Evolutionary conservation across 345 rosid genomes (phyloP), one percentile per base, ranked within the genome.

Genomic region (Gossypium raimondii): DNA sequence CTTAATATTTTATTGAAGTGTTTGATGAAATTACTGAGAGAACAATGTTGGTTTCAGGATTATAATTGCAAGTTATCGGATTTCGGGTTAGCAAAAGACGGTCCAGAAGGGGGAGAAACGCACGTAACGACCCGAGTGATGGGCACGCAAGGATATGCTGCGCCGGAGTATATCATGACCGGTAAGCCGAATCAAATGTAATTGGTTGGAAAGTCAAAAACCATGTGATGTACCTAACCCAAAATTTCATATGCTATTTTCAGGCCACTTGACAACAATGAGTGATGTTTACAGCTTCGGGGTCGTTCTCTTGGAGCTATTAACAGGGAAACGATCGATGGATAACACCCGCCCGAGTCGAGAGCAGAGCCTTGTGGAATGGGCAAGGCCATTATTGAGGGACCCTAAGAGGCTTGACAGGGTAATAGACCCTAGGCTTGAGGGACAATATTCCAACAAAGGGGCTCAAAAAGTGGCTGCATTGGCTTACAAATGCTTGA

Each of bases 231-330:
- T 11, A 24, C 41, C 29, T 41, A 41, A 72, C 51, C 50, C 68
- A 44, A 34, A n/a, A 10, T 13, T 27, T 18, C 52, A 47, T 72
- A 22, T 65, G 52, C 22, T 17, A 82, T 74, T 78, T 79, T 62
- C 87, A 92, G 97, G 97, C 77, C 98, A 90, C 76, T 78, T 92
- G 70, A 90, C 97, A 27, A 88, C 81, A 9, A 86, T 79, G 88
- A 92, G 90, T 34, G 94, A 90, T 25, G 92, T 89, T 53, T 92
- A 85, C 63, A 82, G 97, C 72, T 92, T 90, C 24, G 97, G 97
- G 34, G 97, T 84, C 0, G 97, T 90, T 67, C 74, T 92, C 51
- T 38, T 92, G 14, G 97, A 92, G 71, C 77, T 90, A 34, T 67
- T 92, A 29, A 86, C 90, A 0, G 97, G 92, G 0, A 89, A 72